These are phyloP conservation scores for Anacardium occidentale DNA, from an alignment of 345 rosid genomes.

Conservation along the genomic window DNA sequence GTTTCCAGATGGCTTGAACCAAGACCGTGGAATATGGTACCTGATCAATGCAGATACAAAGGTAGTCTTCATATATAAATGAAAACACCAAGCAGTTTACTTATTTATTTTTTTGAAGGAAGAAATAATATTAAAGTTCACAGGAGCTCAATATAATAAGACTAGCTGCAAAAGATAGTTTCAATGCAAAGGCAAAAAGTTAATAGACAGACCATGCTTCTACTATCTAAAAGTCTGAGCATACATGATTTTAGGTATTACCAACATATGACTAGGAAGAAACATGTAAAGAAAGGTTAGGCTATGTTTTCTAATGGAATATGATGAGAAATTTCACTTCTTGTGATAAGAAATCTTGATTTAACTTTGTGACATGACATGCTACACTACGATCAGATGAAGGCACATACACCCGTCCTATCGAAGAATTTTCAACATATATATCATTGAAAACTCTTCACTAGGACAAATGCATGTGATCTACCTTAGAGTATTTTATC, in stretches of 20 bases:
- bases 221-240: background rate
- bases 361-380: no score
- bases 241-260: background rate
- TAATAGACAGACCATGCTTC: background rate
- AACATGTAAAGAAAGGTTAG: background rate
- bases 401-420: no score
- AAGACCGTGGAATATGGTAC: slow-evolving; percentile 94
- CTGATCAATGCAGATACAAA: slow-evolving; percentile 31
- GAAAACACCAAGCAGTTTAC: background rate
- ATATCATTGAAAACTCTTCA: no score
- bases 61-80: background rate
- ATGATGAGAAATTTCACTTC: background rate
- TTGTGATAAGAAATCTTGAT: no score
- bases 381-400: no score
- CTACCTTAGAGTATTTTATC: no score
- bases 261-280: background rate
- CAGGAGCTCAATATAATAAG: no score
- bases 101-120: background rate
- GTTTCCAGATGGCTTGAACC: slow-evolving; percentile 90
- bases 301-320: background rate
- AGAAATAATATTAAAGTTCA: background rate
- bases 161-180: background rate
- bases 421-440: no score
- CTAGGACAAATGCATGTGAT: no score
- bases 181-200: background rate